These are phyloP conservation scores for Eucalyptus pauciflora DNA, from an alignment of 345 rosid genomes.

Conservation along the genomic window DNA sequence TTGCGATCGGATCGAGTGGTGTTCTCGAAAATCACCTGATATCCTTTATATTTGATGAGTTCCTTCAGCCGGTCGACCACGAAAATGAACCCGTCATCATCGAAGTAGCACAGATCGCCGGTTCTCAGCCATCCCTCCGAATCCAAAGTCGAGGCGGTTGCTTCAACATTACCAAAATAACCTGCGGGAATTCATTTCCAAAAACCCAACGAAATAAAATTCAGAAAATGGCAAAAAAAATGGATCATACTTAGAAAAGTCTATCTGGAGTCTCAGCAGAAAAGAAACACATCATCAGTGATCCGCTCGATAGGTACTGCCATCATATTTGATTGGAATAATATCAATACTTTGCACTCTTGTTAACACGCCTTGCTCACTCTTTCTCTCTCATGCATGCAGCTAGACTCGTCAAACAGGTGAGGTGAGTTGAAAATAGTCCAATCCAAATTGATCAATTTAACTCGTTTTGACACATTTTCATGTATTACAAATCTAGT, in stretches of 20 bases:
- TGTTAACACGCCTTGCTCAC: rapidly evolving
- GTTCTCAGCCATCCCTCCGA: constrained; percentile 91
- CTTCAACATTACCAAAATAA: constrained; percentile 67
- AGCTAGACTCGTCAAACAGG: rapidly evolving
- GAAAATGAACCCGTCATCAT: constrained; percentile 74
- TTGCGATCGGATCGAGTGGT: neutral
- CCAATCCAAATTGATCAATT: rapidly evolving
- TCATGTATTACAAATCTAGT: neutral
- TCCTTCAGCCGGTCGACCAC: constrained; percentile 90
- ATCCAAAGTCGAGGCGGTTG: constrained; percentile 65
- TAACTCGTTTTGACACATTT: too few relatives aligned
- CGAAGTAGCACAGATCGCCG: constrained; percentile 87
- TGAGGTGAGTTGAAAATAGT: neutral
- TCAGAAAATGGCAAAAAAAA: neutral
- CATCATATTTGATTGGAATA: neutral
- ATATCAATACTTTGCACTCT: neutral
- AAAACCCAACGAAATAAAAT: neutral
- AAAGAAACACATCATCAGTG: neutral
- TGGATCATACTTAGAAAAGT: neutral
- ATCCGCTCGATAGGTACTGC: neutral
- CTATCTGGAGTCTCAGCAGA: neutral
- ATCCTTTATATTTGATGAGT: constrained; percentile 88
- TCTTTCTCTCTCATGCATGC: neutral
- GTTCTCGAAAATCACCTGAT: constrained; percentile 39
- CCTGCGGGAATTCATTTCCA: constrained; percentile 17